Evolutionary conservation across 129 eudicot genomes (phyloP).

Genomic region (Centaurea solstitialis): DNA sequence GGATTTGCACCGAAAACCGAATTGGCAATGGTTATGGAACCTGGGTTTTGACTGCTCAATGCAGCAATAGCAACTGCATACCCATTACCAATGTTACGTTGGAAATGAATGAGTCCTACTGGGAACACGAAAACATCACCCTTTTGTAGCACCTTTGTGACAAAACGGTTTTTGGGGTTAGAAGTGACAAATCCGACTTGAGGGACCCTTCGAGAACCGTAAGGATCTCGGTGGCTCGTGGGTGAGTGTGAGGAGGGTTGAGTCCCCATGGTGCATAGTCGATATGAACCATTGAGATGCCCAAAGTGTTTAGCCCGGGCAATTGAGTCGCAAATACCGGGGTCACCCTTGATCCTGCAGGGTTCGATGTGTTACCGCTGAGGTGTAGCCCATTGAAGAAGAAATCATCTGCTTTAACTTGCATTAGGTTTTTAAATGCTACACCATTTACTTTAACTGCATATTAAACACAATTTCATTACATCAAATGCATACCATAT

Average conservation of each 20-base stretch:
- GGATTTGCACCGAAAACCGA: slow-evolving; percentile 45
- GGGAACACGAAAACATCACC: slow-evolving; percentile 58
- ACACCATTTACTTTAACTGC: slow-evolving; percentile 45
- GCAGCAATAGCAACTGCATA: slow-evolving; percentile 41
- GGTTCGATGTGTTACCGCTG: slow-evolving; percentile 46
- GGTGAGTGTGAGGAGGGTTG: slow-evolving; percentile 54
- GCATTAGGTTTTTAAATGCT: slow-evolving; percentile 31
- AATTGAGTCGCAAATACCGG: slow-evolving; percentile 33
- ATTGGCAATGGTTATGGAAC: slow-evolving; percentile 40
- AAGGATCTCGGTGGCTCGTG: slow-evolving; percentile 48
- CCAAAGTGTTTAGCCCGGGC: slow-evolving; percentile 48
- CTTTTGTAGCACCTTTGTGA: slow-evolving; percentile 38
- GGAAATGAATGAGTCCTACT: slow-evolving; percentile 42
- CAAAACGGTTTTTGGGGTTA: slow-evolving; percentile 36
- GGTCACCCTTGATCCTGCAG: slow-evolving; percentile 42
- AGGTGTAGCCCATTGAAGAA: slow-evolving; percentile 40
- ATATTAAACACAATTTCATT: not conserved
- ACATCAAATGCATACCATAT: not conserved
- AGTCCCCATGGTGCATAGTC: slow-evolving; percentile 47
- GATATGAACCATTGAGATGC: slow-evolving; percentile 43
- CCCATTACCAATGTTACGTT: slow-evolving; percentile 27
- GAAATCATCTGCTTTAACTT: slow-evolving; percentile 42
- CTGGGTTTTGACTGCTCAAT: slow-evolving; percentile 49
- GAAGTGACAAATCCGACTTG: slow-evolving; percentile 47
- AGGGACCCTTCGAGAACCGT: slow-evolving; percentile 42